These are phyloP conservation scores for Neurospora sp. DNA, from an alignment of 495 filamentous ascomycete genomes.

Conservation along the genomic window DNA sequence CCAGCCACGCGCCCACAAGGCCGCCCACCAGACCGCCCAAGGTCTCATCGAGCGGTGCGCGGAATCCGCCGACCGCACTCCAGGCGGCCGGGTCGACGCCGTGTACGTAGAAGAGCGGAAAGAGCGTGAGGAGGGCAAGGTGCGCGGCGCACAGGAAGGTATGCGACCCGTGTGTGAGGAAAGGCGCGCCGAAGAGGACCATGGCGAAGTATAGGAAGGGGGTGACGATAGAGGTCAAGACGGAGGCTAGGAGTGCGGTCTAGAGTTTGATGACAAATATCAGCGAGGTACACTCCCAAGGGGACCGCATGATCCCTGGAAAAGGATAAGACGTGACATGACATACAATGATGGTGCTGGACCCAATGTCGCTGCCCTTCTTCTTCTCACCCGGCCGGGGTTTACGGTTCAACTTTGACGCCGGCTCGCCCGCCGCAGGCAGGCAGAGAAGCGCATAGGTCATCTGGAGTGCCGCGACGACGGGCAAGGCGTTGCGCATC, in stretches of 20 bases:
- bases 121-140: conserved; percentile 62
- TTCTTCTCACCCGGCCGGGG: conserved; percentile 33
- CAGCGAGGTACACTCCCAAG: not conserved
- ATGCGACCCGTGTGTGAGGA: conserved; percentile 70
- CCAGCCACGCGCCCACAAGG: conserved; percentile 61
- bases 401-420: conserved; percentile 22
- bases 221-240: conserved; percentile 47
- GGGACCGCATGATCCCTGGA: not conserved
- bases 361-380: conserved; percentile 18
- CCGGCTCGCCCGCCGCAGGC: conserved; percentile 47
- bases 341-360: conserved; percentile 28
- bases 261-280: conserved; percentile 20
- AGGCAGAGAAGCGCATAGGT: conserved; percentile 64
- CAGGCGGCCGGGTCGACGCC: conserved; percentile 68
- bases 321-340: conserved; percentile 1
- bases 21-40: conserved; percentile 57
- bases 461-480: conserved; percentile 55
- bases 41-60: conserved; percentile 53
- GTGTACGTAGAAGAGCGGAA: conserved; percentile 71
- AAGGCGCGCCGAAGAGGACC: conserved; percentile 83
- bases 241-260: conserved; percentile 51
- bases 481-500: conserved; percentile 50
- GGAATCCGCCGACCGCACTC: conserved; percentile 54
- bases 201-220: conserved; percentile 54
- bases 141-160: conserved; percentile 74